These are phyloP conservation scores for Camelina laxa DNA, from an alignment of 345 rosid genomes.

Conservation along the genomic window DNA sequence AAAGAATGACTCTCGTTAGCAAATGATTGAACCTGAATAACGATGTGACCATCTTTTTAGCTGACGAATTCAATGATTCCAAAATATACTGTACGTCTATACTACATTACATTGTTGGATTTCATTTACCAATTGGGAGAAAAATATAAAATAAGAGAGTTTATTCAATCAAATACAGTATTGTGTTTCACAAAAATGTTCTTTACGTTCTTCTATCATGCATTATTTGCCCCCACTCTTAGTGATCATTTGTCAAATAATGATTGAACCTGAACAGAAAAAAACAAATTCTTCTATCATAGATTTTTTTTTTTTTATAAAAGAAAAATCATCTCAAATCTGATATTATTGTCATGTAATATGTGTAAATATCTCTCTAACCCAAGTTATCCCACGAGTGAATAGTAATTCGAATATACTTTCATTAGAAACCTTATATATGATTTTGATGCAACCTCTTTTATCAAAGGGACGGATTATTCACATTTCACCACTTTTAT, in stretches of 20 bases:
- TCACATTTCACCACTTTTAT: no score
- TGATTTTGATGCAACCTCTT: neutral
- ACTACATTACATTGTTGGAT: neutral
- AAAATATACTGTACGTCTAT: neutral
- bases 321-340: no score
- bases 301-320: no score
- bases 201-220: no score
- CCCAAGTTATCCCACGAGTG: neutral
- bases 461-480: no score
- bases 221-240: no score
- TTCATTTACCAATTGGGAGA: neutral
- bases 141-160: neutral
- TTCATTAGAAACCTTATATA: neutral
- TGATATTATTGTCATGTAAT: neutral
- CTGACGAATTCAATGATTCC: neutral
- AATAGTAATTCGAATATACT: neutral
- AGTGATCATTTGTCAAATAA: no score
- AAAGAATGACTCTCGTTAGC: no score
- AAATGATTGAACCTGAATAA: no score
- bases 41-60: conserved; percentile 7
- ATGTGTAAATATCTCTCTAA: neutral
- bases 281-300: no score
- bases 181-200: neutral
- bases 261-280: no score
- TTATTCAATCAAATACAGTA: neutral